A percentile compares a stretch with the other conserved stretches of the same genome.
phyloP scores from a whole-genome alignment of 805 yeast species.

The Saturnispora sanitii region DNA sequence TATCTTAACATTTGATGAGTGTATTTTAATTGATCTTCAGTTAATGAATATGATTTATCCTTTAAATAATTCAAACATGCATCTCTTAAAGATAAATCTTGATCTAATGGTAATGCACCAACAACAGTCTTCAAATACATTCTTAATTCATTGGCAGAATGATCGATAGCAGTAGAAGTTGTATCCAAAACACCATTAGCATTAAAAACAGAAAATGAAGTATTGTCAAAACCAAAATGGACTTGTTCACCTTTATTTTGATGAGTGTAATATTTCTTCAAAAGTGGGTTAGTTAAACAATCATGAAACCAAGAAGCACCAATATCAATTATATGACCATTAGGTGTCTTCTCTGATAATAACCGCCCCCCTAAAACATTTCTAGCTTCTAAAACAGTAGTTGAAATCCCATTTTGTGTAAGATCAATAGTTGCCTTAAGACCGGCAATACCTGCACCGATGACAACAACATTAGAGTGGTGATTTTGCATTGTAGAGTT shows the following conservation, averaged over 20 bases:
- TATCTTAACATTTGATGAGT: conserved; percentile 44
- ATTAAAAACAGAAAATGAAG: conserved; percentile 15
- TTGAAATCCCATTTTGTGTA: conserved; percentile 27
- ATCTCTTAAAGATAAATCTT: conserved; percentile 48
- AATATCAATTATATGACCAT: conserved; percentile 41
- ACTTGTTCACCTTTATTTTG: conserved; percentile 17
- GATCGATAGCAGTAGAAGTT: conserved; percentile 40
- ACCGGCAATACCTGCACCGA: conserved; percentile 52
- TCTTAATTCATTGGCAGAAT: conserved; percentile 25
- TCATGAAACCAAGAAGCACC: conserved; percentile 95
- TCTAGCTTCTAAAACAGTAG: conserved; percentile 39
- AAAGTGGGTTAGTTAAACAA: conserved; percentile 52
- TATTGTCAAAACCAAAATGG: conserved; percentile 26
- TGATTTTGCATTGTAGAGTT: conserved; percentile 30
- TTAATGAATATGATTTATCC: conserved; percentile 35
- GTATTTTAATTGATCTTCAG: conserved; percentile 38
- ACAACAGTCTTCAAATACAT: conserved; percentile 17
- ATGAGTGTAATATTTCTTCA: conserved; percentile 34
- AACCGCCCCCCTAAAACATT: conserved; percentile 62
- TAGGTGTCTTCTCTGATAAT: conserved; percentile 30
- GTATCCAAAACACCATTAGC: conserved; percentile 28
- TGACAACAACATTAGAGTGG: conserved; percentile 28
- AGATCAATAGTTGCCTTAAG: conserved; percentile 39
- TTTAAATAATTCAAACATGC: conserved; percentile 39
- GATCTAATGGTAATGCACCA: conserved; percentile 22